Percentiles rank a stretch among this genome's conserved stretches.
phyloP scores from a whole-genome alignment of 306 rosid genomes.

The Lathyrus sativus region DNA sequence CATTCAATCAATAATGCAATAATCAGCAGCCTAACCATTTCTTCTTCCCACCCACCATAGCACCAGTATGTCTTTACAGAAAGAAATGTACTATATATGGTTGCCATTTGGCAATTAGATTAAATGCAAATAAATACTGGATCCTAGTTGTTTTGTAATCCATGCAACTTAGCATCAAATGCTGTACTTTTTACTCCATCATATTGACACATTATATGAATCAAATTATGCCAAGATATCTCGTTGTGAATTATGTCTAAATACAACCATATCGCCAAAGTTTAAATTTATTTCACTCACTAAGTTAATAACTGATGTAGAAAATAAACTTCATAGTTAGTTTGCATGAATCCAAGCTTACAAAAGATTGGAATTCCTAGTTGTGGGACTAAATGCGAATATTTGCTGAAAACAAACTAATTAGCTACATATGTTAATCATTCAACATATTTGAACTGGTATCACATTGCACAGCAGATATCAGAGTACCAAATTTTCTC shows the following conservation, averaged over 20 bases:
- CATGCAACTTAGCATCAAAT: slow-evolving; percentile 5
- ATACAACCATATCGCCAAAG: background rate
- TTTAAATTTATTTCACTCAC: background rate
- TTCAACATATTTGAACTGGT: background rate
- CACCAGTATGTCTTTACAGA: background rate
- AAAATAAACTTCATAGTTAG: background rate
- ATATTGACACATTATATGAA: background rate
- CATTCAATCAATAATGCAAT: background rate
- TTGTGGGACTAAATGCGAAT: slow-evolving; percentile 16
- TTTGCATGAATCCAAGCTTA: too few species aligned
- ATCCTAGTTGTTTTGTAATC: slow-evolving; percentile 6
- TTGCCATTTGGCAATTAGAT: background rate
- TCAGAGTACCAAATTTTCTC: slow-evolving; percentile 8
- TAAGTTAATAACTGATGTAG: background rate
- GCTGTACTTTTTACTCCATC: background rate
- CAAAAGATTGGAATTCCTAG: background rate
- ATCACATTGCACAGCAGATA: slow-evolving; percentile 10
- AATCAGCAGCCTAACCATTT: background rate
- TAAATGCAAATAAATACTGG: background rate
- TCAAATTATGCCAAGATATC: background rate
- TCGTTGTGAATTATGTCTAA: background rate
- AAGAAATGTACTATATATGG: background rate
- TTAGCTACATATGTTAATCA: background rate
- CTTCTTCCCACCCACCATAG: background rate
- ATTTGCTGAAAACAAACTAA: slow-evolving; percentile 9